These are phyloP conservation scores for Lichtheimia ramosa DNA, from an alignment of 371 early-diverging fungal species.

Conservation along the genomic window DNA sequence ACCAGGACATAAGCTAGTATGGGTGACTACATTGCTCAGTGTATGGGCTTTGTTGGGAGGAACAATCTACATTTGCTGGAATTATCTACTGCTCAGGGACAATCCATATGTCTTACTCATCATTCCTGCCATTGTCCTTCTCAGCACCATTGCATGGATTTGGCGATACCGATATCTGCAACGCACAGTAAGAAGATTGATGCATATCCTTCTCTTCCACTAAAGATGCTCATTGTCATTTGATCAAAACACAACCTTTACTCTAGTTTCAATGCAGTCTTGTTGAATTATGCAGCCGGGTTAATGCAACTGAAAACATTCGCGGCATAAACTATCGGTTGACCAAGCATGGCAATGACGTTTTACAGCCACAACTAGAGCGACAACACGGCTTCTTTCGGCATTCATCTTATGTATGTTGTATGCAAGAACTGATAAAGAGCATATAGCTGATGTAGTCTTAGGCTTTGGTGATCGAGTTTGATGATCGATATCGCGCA, in stretches of 20 bases:
- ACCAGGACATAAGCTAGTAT: constrained; percentile 28
- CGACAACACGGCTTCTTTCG: too few species aligned
- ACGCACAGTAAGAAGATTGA: constrained; percentile 19
- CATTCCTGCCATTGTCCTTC: constrained; percentile 26
- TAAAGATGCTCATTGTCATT: not conserved
- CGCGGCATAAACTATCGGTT: constrained; percentile 44
- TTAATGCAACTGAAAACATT: constrained; percentile 53
- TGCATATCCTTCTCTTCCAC: not conserved
- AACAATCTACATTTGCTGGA: constrained; percentile 23
- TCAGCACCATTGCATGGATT: constrained; percentile 19
- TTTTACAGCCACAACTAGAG: not conserved
- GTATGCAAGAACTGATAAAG: not conserved
- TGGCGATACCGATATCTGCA: constrained; percentile 30
- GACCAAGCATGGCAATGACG: constrained; percentile 19
- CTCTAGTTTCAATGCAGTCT: constrained; percentile 42
- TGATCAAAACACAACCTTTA: not conserved
- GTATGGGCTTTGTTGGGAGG: constrained; percentile 27
- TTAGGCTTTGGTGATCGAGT: constrained; percentile 34
- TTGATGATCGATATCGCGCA: constrained; percentile 38
- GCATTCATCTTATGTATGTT: constrained; percentile 10
- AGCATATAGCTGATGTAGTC: constrained; percentile 9
- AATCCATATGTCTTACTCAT: constrained; percentile 8
- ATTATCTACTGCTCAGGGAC: constrained; percentile 3
- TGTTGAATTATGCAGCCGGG: constrained; percentile 28
- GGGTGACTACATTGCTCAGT: constrained; percentile 18